A percentile compares a stretch with the other conserved stretches of the same genome.
Conservation (phyloP, 345 rosid species). For the Rhizophora apiculata region DNA sequence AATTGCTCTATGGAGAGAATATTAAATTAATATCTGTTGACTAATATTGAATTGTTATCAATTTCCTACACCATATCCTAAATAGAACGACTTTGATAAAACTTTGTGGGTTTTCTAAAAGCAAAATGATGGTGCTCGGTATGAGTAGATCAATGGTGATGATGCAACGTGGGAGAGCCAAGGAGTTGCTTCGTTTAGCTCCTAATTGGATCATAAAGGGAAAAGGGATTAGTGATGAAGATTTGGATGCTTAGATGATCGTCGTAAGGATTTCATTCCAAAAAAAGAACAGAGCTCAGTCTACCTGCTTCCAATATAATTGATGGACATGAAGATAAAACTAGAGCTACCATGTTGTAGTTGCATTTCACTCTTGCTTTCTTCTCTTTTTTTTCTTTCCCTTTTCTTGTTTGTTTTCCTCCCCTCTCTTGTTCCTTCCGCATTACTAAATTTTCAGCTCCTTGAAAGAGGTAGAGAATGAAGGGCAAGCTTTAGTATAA, state of each 20-base stretch:
- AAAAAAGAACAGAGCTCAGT: slow-evolving; percentile 35
- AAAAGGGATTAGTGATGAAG: slow-evolving; percentile 69
- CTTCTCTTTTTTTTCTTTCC: no score
- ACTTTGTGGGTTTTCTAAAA: no score
- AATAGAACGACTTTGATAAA: no score
- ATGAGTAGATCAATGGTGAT: slow-evolving; percentile 58
- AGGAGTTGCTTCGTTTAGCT: slow-evolving; percentile 56
- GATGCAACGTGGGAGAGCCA: slow-evolving; percentile 49
- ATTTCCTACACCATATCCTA: not conserved
- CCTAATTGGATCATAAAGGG: slow-evolving; percentile 62
- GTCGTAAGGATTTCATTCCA: slow-evolving; percentile 36
- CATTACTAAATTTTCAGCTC: slow-evolving; percentile 17
- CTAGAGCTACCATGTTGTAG: slow-evolving; percentile 24
- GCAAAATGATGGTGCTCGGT: slow-evolving; percentile 68
- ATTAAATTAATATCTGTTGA: no score
- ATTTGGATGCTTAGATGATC: slow-evolving; percentile 23
- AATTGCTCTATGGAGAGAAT: no score
- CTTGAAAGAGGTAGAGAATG: slow-evolving; percentile 4
- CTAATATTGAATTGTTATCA: no score
- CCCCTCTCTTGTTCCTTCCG: not conserved
- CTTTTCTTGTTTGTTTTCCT: not conserved
- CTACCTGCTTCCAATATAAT: slow-evolving; percentile 43
- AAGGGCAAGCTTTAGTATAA: no score
- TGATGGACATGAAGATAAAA: slow-evolving; percentile 45
- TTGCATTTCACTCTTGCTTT: slow-evolving; percentile 15